phyloP scores from a whole-genome alignment of 164 flowering plant genomes.

The Dillenia suffruticosa region DNA sequence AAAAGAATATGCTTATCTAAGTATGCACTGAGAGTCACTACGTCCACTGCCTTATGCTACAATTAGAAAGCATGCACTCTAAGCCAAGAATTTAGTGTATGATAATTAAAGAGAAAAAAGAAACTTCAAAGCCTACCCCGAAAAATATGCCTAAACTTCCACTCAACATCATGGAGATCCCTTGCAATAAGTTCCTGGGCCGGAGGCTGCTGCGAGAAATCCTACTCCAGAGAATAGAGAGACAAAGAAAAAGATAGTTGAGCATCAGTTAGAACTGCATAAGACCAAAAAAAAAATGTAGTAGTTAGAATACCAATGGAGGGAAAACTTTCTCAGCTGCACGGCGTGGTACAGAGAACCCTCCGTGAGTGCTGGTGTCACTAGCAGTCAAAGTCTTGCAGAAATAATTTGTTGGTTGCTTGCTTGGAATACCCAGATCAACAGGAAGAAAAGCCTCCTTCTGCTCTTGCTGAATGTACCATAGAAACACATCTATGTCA shows the following conservation, averaged over 20 bases:
- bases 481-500: not conserved
- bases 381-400: constrained; percentile 91
- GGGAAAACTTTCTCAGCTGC: constrained; percentile 96
- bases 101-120: not conserved
- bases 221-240: constrained; percentile 32
- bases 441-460: constrained; percentile 67
- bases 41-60: too few relatives aligned
- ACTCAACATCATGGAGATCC: constrained; percentile 88
- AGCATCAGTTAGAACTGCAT: not conserved
- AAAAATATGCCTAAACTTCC: constrained; percentile 91
- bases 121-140: constrained; percentile 42
- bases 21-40: not conserved
- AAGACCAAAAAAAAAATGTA: not conserved
- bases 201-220: constrained; percentile 88
- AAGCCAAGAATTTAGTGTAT: not conserved
- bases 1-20: not conserved
- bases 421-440: constrained; percentile 72
- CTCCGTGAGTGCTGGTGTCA: constrained; percentile 93
- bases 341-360: constrained; percentile 93
- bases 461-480: constrained; percentile 64
- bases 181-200: constrained; percentile 86
- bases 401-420: constrained; percentile 85
- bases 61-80: not conserved
- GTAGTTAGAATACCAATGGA: constrained; percentile 51
- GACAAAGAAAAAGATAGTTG: constrained; percentile 3